Evolutionary conservation across 495 filamentous ascomycete genomes (phyloP), one percentile per base, ranked within the genome.

Genomic region (Eremomyces bilateralis): DNA sequence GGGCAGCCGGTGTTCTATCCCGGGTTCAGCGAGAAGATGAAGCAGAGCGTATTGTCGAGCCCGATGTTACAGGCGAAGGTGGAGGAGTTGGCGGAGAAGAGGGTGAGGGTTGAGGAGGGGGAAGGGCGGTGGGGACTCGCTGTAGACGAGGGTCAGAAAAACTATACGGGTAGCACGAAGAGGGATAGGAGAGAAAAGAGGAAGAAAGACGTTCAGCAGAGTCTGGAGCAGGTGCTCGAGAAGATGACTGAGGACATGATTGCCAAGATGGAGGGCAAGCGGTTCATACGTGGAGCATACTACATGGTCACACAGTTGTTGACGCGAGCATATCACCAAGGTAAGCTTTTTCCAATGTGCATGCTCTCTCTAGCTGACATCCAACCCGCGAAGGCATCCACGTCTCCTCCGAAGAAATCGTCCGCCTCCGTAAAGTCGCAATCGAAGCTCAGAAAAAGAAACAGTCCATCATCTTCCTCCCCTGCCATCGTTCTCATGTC

Each of bases 201-300:
- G 52, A 61, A 18, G 60, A 64, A 33, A 15, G 42, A 48, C 37
- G 64, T 80, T 37, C 65, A 73, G 42, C 60, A 60, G 38, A 73
- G 67, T 35, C 53, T 76, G 21, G 60, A 65, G 32, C 73, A 91
- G 46, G 81, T 88, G 2, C 76, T 79, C 17, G 76, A 88, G 39
- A 66, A 71, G 29, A 71, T 85, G 62, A 77, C 81, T 38, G 79
- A 92, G 46, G 71, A 75, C 31, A 97, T 95, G 88, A 93, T 95
- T 36, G 94, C 88, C 66, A 97, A 95, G 55, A 84, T 94, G 60
- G 88, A 97, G 57, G 90, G 76, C 57, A 92, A 85, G 50, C 60
- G 65, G 18, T 94, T 95, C 46, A 94, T 97, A 43, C 59, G 88
- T 17, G 69, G 75, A 12, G 85, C 88, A 33, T 95, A 95, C 51